Evolutionary conservation across 2,329 filamentous ascomycete genomes (phyloP), one percentile per base, ranked within the genome.

Genomic region (Byssochlamys sp.): DNA sequence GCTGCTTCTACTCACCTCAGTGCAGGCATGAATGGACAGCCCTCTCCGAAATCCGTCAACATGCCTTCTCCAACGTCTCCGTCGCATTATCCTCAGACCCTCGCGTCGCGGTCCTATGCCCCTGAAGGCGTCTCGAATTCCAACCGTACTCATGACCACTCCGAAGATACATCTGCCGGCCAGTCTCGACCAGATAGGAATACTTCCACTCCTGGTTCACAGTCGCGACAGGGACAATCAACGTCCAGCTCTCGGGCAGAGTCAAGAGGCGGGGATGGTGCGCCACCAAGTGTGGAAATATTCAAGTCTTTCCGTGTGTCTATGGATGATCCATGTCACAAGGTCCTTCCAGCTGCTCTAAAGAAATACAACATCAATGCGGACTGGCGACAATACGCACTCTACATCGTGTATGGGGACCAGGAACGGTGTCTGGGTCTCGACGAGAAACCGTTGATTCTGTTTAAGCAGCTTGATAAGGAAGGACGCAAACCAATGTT

Each of bases 401-500:
- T 99, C 31, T 99, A 97, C 70, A 99, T 99, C 71, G 94, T 99
- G 3, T 96, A 96, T 66, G 94, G 94, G n/a, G 91, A 97, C 68
- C 91, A 97, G 74, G 94, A 99, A 76, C 86, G 94, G 12, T 97
- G 92, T 71, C 76, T 99, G 39, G 90, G 89, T 0, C 79, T 96
- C 63, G 88, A 97, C 58, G 94, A 99, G 75, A 92, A 95, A 67
- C 94, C 94, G 9, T 78, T 99, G 58, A 95, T 96, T 61, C 76
- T 99, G 61, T 99, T 99, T 77, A 99, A 99, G 76, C 91, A 97
- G 71, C 78, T 99, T 57, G 91, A 97, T 70, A 91, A 91, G 72
- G 94, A 97, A 77, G 94, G 94, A 52, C 88, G 95, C 75, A 99
- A 97, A 72, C 94, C 94, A 25, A 97, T 97, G 94, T 99, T 99